Conservation (phyloP, 2,329 filamentous ascomycete genomes). For the Microcyclospora tardicrescens region DNA sequence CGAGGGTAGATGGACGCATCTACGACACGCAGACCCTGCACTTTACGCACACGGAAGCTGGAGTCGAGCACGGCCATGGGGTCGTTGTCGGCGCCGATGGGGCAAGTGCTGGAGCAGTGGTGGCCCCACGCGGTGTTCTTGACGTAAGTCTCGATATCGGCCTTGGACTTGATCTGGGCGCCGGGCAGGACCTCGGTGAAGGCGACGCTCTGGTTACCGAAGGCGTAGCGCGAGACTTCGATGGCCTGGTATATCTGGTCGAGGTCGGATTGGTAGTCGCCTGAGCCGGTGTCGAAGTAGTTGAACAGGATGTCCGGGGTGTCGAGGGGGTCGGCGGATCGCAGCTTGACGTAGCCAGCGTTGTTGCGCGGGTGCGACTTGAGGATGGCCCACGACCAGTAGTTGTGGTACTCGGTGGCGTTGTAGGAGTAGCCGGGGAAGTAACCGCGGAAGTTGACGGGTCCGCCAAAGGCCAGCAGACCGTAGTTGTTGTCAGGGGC, state of each 20-base stretch:
- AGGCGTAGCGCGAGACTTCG: conserved; percentile 34
- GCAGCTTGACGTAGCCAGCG: conserved; percentile 48
- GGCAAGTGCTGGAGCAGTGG: conserved; percentile 43
- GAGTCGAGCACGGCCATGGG: conserved; percentile 43
- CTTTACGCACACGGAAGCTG: conserved; percentile 44
- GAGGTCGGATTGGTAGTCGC: conserved; percentile 24
- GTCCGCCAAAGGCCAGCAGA: conserved; percentile 37
- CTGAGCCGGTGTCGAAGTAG: conserved; percentile 34
- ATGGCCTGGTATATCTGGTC: conserved; percentile 44
- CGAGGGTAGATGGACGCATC: conserved; percentile 47
- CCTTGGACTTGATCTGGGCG: conserved; percentile 27
- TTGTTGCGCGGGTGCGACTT: conserved; percentile 53
- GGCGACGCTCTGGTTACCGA: conserved; percentile 12
- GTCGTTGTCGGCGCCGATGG: conserved; percentile 43
- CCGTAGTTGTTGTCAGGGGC: conserved; percentile 37
- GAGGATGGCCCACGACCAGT: conserved; percentile 40
- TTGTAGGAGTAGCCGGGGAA: conserved; percentile 40
- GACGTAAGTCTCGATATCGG: conserved; percentile 35
- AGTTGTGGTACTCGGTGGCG: conserved; percentile 31
- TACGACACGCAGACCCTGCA: conserved; percentile 45
- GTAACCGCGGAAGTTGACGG: conserved; percentile 42
- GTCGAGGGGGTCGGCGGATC: conserved; percentile 49
- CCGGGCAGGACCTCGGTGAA: conserved; percentile 34
- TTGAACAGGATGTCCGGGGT: conserved; percentile 50
- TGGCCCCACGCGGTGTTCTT: conserved; percentile 43